Base-by-base conservation (phyloP, 179 eudicot species). In the Drosera spatulata region DNA sequence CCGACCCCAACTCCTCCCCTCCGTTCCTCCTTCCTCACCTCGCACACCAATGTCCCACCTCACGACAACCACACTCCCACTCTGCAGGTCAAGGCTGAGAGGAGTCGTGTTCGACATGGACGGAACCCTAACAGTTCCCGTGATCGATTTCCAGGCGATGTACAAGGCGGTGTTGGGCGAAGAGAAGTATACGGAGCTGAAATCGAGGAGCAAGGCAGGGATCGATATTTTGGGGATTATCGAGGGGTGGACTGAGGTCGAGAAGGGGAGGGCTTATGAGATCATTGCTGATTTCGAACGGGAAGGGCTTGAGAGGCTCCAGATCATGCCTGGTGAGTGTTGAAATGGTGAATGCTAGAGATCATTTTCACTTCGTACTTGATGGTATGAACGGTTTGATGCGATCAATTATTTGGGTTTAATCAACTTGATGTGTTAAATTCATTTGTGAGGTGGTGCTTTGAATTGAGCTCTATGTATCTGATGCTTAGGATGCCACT, bases 31-130 rank as follows among this genome's bases (percentile, higher is more conserved):
- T 12, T 54, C 56, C 12, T 15, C 63, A 44, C 55, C 56, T 59
- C 10, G 65, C 43, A 10, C 6, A 7, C 56, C 33, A 58, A 72
- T 66, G 66, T 62, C 66, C 15, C 47, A 43, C 0, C 50, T 49
- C 45, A 58, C 71, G 54, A 68, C 76, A 68, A 55, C 71, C 55
- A 3, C 57, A 44, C 47, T 46, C 64, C 15, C 40, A 14, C 7
- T 48, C 14, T 8, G 77, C 39, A 81, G 79, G 66, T 3, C 85
- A 7, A 73, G 83, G 10, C 60, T 91, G 2, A 63, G 87, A 45
- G 98, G 98, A 53, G 83, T 91, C 4, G 93, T 91, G 5, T 91
- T 91, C 68, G 98, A 91, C 91, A 91, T 91, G 96, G 98, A 91
- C 71, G 98, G 98, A 14, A 91, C 98, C 69, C 75, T 88, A 44